These are phyloP conservation scores for Cercospora brassicicola DNA, from an alignment of 2,329 filamentous ascomycete species.

Conservation along the genomic window DNA sequence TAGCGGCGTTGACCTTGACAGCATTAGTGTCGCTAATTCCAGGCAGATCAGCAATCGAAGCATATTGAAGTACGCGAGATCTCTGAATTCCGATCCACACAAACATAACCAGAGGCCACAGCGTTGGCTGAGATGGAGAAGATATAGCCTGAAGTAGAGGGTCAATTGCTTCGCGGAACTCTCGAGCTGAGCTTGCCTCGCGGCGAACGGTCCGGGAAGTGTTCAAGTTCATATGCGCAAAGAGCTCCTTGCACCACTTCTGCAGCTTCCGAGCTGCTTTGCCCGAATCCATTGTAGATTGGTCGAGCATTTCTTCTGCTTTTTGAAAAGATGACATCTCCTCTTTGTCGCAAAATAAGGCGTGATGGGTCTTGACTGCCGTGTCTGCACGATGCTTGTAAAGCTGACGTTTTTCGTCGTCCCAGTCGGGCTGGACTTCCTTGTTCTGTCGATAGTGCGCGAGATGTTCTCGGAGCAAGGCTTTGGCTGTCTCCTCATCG, in stretches of 20 bases:
- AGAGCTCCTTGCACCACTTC: neutral
- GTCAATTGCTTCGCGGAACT: constrained; percentile 4
- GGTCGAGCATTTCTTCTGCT: constrained; percentile 6
- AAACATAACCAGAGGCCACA: constrained; percentile 22
- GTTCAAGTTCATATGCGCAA: neutral
- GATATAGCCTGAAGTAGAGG: neutral
- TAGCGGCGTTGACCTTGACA: constrained; percentile 9
- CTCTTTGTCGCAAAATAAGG: constrained; percentile 24
- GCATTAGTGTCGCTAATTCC: constrained; percentile 21
- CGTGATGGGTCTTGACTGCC: constrained; percentile 19
- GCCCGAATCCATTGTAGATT: neutral
- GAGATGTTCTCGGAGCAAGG: constrained; percentile 17
- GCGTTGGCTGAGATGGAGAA: neutral
- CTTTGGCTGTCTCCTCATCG: constrained; percentile 9
- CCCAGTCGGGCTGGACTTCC: constrained; percentile 18
- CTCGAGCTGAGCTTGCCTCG: neutral
- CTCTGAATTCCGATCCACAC: constrained; percentile 15
- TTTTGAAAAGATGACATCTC: neutral
- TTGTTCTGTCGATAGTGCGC: constrained; percentile 20
- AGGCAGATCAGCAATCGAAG: constrained; percentile 22
- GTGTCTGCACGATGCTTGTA: constrained; percentile 12
- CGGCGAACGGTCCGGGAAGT: neutral
- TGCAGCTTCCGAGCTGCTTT: neutral
- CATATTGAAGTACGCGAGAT: constrained; percentile 10
- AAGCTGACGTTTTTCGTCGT: constrained; percentile 11